Conservation (phyloP, 139 green algal species). For the Chlamydomonas sphaeroides region DNA sequence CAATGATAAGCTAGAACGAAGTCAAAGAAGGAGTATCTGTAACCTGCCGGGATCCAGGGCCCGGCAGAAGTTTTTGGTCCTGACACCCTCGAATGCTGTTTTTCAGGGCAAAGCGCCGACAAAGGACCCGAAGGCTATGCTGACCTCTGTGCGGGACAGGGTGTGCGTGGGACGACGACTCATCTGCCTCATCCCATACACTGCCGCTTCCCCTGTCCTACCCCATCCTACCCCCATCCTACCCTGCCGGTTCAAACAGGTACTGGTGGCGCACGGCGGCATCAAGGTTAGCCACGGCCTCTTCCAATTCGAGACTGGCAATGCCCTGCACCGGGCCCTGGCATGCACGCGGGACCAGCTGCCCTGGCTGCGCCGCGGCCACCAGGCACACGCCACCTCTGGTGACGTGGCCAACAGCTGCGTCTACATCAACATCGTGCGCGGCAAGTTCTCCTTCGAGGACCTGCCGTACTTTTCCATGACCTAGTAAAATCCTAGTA, state of each 20-base stretch:
- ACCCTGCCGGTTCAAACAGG: not conserved
- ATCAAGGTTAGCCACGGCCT: not conserved
- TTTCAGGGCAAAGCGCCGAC: too few species aligned
- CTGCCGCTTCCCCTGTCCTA: too few species aligned
- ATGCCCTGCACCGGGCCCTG: not conserved
- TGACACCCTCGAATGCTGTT: too few species aligned
- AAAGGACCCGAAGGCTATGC: too few species aligned
- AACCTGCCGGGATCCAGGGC: too few species aligned
- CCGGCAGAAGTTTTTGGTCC: too few species aligned
- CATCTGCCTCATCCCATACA: too few species aligned
- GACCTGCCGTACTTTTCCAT: not conserved
- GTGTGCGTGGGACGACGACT: too few species aligned
- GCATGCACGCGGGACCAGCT: not conserved
- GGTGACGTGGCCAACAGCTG: not conserved
- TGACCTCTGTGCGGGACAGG: too few species aligned
- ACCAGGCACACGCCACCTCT: not conserved
- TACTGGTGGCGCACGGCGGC: not conserved
- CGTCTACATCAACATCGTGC: not conserved
- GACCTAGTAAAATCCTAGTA: not conserved
- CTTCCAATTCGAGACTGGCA: not conserved
- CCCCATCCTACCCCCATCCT: too few species aligned
- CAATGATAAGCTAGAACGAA: too few species aligned
- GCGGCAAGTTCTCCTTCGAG: not conserved
- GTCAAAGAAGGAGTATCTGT: too few species aligned
- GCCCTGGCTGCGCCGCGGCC: conserved; percentile 3